Conservation (phyloP, 495 filamentous ascomycete species). For the Bombardia bombarda region DNA sequence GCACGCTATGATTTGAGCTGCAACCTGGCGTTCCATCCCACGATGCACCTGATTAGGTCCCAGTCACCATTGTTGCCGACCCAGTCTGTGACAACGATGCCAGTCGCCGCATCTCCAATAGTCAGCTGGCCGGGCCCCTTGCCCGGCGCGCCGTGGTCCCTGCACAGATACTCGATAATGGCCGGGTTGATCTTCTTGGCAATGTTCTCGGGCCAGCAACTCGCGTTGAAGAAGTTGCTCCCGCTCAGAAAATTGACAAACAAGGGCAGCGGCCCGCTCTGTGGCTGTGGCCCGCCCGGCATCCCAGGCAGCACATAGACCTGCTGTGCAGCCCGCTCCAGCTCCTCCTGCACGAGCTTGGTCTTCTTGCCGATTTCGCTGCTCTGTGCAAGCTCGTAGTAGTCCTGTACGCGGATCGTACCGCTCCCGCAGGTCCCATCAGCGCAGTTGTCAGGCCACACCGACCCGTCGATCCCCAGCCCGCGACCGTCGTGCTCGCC, state of each 20-base stretch:
- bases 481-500: too few relatives aligned
- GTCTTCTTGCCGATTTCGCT: constrained; percentile 78
- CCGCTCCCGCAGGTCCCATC: constrained; percentile 63
- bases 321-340: constrained; percentile 58
- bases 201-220: constrained; percentile 90
- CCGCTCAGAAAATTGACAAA: constrained; percentile 87
- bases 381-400: constrained; percentile 77
- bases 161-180: constrained; percentile 70
- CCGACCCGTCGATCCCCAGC: constrained; percentile 74
- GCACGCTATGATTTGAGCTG: constrained; percentile 34
- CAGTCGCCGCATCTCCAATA: constrained; percentile 73
- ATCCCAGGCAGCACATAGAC: constrained; percentile 10
- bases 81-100: constrained; percentile 89
- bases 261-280: constrained; percentile 47
- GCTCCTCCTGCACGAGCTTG: constrained; percentile 58
- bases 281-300: constrained; percentile 3
- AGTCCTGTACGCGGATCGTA: constrained; percentile 84
- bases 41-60: constrained; percentile 83
- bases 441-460: constrained; percentile 85
- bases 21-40: constrained; percentile 82
- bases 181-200: constrained; percentile 90
- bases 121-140: constrained; percentile 33
- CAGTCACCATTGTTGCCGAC: constrained; percentile 85
- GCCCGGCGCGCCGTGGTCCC: constrained; percentile 47
- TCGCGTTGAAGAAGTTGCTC: constrained; percentile 85